phyloP scores from a whole-genome alignment of 2,329 filamentous ascomycete genomes.

The Hymenotorrendiella dingleyae region DNA sequence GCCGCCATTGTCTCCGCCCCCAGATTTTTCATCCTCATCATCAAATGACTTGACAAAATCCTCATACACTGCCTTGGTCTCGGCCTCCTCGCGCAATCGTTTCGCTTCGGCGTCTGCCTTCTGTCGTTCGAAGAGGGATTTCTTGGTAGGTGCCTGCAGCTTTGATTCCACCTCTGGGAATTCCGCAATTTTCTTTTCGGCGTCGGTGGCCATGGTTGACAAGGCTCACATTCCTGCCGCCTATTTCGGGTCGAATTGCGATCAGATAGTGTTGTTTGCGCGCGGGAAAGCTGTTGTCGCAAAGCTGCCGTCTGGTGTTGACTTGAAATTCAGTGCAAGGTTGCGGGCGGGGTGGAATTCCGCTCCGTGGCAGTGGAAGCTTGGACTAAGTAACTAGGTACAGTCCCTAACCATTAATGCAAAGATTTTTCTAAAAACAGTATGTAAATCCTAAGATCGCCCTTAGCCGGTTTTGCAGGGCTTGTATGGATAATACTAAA shows the following conservation, averaged over 20 bases:
- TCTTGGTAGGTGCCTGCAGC: slow-evolving; percentile 72
- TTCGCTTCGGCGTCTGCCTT: slow-evolving; percentile 88
- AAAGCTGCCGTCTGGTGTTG: not conserved
- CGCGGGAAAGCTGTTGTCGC: not conserved
- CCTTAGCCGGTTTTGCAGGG: no score
- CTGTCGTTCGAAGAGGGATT: slow-evolving; percentile 82
- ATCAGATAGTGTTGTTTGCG: not conserved
- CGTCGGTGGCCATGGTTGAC: slow-evolving; percentile 9
- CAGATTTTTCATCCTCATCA: slow-evolving; percentile 40
- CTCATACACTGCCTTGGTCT: slow-evolving; percentile 80
- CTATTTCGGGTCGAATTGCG: not conserved
- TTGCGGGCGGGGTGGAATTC: not conserved
- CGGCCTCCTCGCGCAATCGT: slow-evolving; percentile 73
- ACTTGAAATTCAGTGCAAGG: not conserved
- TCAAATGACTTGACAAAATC: slow-evolving; percentile 82
- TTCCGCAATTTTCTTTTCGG: slow-evolving; percentile 28
- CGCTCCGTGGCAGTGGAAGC: no score
- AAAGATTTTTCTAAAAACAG: no score
- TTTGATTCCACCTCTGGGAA: slow-evolving; percentile 74
- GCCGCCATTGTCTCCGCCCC: slow-evolving; percentile 13
- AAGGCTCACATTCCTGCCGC: not conserved
- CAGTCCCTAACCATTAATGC: no score
- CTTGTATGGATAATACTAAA: no score
- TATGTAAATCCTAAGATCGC: no score
- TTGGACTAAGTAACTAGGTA: no score